These are phyloP conservation scores for Naegleria fowleri DNA, from an alignment of 208 protist species.

Conservation along the genomic window DNA sequence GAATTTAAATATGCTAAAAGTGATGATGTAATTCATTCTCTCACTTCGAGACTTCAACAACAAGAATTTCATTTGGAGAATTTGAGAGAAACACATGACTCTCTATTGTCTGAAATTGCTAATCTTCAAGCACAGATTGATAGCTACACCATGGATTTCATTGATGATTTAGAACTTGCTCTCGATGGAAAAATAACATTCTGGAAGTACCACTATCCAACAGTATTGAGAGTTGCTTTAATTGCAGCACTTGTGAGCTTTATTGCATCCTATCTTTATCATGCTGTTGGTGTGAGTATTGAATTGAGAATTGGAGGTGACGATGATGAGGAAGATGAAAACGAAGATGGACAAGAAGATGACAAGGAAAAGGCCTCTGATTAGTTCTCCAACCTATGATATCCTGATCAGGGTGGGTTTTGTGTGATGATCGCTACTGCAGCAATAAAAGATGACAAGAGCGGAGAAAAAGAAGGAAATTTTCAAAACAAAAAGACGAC, in stretches of 20 bases:
- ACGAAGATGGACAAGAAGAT: background rate
- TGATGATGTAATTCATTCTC: background rate
- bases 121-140: background rate
- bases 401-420: no score
- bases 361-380: background rate
- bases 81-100: background rate
- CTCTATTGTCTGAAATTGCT: background rate
- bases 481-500: no score
- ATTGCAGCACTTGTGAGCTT: background rate
- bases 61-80: background rate
- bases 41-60: background rate
- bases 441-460: no score
- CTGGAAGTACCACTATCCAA: background rate
- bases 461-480: no score
- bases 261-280: background rate
- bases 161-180: background rate
- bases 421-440: no score
- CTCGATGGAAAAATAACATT: background rate
- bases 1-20: background rate
- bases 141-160: background rate
- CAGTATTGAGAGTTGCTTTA: background rate
- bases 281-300: background rate
- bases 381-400: no score
- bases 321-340: background rate
- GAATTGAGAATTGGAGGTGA: background rate